A percentile compares a stretch with the other conserved stretches of the same genome.
Evolutionary conservation across 148 eudicot genomes (phyloP).

Genomic region (Spergularia marina): DNA sequence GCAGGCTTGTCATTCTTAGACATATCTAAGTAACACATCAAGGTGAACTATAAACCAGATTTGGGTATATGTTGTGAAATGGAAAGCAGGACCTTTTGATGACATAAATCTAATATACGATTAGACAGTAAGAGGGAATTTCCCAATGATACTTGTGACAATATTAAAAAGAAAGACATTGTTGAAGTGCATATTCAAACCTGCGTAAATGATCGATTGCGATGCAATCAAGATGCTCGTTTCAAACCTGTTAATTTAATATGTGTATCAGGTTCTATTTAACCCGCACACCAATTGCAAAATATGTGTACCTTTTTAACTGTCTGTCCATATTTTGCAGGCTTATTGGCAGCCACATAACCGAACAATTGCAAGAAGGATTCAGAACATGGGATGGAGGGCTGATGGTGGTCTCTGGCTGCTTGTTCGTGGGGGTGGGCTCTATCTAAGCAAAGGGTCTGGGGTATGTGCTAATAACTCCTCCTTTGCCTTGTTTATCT

Average conservation of each 20-base stretch:
- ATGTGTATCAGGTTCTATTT: not conserved
- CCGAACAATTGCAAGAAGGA: slow-evolving; percentile 88
- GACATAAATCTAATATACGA: no score
- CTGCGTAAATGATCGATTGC: not conserved
- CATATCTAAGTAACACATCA: not conserved
- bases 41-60: not conserved
- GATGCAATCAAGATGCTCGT: not conserved
- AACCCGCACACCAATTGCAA: not conserved
- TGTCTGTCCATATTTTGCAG: slow-evolving; percentile 39
- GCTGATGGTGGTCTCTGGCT: slow-evolving; percentile 99
- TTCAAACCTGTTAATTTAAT: not conserved
- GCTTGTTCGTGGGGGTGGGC: slow-evolving; percentile 98
- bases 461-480: slow-evolving; percentile 58
- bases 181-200: not conserved
- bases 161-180: no score
- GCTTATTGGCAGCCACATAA: slow-evolving; percentile 99
- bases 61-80: no score
- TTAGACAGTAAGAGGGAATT: no score
- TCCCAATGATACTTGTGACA: no score
- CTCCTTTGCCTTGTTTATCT: slow-evolving; percentile 1
- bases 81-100: no score
- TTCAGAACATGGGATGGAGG: slow-evolving; percentile 99
- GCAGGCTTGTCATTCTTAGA: not conserved
- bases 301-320: not conserved
- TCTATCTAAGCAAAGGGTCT: slow-evolving; percentile 91